phyloP scores from a whole-genome alignment of 345 rosid species.

The Lepidium sativum region DNA sequence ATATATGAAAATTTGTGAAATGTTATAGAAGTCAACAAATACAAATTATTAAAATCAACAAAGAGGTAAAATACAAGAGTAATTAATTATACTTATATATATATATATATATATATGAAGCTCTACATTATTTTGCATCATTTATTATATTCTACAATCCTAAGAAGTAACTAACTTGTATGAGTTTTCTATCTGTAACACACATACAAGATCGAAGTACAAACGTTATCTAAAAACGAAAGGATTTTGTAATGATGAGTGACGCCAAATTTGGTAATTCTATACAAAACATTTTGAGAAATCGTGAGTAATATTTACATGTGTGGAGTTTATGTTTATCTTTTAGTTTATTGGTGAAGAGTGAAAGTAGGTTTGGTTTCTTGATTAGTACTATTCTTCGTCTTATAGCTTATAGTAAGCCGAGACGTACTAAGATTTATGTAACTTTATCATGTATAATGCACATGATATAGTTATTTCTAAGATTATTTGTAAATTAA shows the following conservation, averaged over 20 bases:
- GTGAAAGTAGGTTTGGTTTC: conserved; percentile 34
- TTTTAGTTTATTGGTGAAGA: conserved; percentile 34
- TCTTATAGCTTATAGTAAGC: neutral
- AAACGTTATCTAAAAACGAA: conserved; percentile 1
- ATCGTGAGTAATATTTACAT: conserved; percentile 1
- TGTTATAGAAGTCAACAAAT: too few relatives aligned
- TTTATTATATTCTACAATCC: too few relatives aligned
- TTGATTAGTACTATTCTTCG: conserved; percentile 23
- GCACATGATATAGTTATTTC: too few relatives aligned
- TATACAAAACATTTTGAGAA: neutral
- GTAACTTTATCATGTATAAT: too few relatives aligned
- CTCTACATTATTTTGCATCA: too few relatives aligned
- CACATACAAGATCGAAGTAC: neutral
- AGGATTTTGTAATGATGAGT: conserved; percentile 18
- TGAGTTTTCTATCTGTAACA: neutral
- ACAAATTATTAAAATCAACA: too few relatives aligned
- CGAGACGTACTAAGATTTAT: too few relatives aligned
- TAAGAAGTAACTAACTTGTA: neutral
- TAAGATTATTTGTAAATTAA: too few relatives aligned
- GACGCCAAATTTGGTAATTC: conserved; percentile 22
- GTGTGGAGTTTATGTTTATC: conserved; percentile 7
- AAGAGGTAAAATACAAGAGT: too few relatives aligned
- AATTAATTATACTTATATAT: too few relatives aligned
- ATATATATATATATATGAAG: too few relatives aligned
- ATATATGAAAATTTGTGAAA: too few relatives aligned